Conservation (phyloP, 2,329 filamentous ascomycete genomes). For the Trichophyton simii region DNA sequence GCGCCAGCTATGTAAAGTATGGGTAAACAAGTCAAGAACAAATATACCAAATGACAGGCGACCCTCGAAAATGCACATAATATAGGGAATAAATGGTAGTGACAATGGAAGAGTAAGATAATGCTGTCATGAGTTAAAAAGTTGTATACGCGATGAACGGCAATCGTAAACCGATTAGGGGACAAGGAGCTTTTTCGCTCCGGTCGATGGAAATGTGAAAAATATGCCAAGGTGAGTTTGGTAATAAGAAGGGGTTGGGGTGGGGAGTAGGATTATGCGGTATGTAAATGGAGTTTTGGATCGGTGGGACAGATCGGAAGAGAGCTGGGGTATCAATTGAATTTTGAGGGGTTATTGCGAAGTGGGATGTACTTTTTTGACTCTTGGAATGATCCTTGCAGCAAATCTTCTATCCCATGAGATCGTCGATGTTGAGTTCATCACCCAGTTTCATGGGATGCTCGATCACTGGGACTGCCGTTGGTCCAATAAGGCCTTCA, state of each 20-base stretch:
- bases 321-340: not conserved
- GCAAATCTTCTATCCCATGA: constrained; percentile 16
- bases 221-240: too few species aligned
- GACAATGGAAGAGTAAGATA: not conserved
- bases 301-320: not conserved
- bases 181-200: not conserved
- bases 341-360: not conserved
- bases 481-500: constrained; percentile 11
- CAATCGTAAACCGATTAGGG: not conserved
- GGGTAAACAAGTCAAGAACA: not conserved
- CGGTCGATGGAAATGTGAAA: not conserved
- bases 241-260: not conserved
- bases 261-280: not conserved
- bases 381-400: not conserved
- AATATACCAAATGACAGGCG: not conserved
- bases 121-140: constrained; percentile 2
- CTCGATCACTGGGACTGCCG: constrained; percentile 12
- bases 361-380: not conserved
- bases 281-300: not conserved
- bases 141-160: not conserved
- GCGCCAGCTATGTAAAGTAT: not conserved
- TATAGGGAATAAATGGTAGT: not conserved
- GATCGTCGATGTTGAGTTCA: constrained; percentile 17
- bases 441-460: constrained; percentile 12
- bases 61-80: constrained; percentile 1